Evolutionary conservation across 2,329 filamentous ascomycete species (phyloP).

Genomic region (Teratosphaeria zuluensis): DNA sequence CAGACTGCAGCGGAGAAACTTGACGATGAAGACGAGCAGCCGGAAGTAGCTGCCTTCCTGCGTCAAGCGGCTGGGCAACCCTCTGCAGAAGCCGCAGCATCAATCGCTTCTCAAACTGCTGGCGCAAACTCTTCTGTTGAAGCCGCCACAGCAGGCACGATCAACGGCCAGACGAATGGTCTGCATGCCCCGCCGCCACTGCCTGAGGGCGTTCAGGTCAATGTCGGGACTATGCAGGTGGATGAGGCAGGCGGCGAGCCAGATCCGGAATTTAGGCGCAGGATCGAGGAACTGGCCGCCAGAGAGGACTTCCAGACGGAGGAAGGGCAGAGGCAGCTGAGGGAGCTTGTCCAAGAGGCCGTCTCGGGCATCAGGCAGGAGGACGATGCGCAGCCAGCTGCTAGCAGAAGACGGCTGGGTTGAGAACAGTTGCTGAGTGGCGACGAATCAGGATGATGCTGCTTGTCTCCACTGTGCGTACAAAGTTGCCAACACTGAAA

Average conservation of each 20-base stretch:
- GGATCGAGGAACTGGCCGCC: conserved; percentile 81
- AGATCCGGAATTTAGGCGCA: conserved; percentile 72
- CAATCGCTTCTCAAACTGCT: conserved; percentile 21
- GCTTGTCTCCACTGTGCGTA: too few relatives aligned
- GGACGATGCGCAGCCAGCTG: conserved; percentile 34
- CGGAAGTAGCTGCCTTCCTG: conserved; percentile 65
- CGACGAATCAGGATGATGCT: background rate
- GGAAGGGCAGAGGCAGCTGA: conserved; percentile 68
- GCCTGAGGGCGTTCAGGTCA: conserved; percentile 68
- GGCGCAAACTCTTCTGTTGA: conserved; percentile 10
- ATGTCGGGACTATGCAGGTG: conserved; percentile 59
- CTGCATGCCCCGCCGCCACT: conserved; percentile 48
- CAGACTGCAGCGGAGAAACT: conserved; percentile 75
- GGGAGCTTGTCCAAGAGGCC: conserved; percentile 71
- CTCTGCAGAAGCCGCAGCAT: conserved; percentile 16
- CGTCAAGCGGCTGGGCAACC: conserved; percentile 25
- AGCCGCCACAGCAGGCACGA: conserved; percentile 26
- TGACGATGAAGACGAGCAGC: conserved; percentile 65
- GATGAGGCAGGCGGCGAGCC: conserved; percentile 51
- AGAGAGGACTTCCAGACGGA: conserved; percentile 75
- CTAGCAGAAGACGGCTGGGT: conserved; percentile 26
- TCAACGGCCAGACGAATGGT: conserved; percentile 12
- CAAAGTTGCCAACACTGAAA: too few relatives aligned
- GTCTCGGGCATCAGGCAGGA: conserved; percentile 56
- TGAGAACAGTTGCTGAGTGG: conserved; percentile 12